These are phyloP conservation scores for Sequoia sempervirens DNA, from an alignment of 75 land plant genomes.

Conservation along the genomic window DNA sequence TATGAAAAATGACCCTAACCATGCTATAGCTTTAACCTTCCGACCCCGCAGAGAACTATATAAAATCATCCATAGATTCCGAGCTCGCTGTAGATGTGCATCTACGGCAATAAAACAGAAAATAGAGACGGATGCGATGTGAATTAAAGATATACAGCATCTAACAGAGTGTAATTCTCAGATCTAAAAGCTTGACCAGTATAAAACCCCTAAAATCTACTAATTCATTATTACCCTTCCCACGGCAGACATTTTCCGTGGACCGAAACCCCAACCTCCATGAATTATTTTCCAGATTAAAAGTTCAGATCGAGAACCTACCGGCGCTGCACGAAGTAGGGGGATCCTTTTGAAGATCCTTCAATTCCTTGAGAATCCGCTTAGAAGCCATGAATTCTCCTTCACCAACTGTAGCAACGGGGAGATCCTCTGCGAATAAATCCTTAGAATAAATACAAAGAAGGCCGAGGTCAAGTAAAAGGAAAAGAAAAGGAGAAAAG, in stretches of 20 bases:
- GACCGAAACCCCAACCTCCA: not conserved
- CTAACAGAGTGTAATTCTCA: not conserved
- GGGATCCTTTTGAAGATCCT: too few species aligned
- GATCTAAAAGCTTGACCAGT: not conserved
- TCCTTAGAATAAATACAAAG: too few species aligned
- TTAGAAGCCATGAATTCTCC: conserved; percentile 26
- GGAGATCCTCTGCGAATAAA: not conserved
- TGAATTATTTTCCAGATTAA: not conserved
- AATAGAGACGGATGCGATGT: not conserved
- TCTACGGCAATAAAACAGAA: not conserved
- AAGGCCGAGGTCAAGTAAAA: too few species aligned
- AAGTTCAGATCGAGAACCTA: conserved; percentile 7
- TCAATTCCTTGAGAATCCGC: conserved; percentile 36
- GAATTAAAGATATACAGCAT: not conserved
- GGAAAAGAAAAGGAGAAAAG: too few species aligned
- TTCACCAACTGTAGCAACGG: not conserved
- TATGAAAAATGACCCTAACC: not conserved
- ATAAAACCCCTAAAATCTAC: not conserved
- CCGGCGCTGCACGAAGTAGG: conserved; percentile 30
- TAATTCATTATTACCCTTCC: not conserved
- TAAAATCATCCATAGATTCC: not conserved
- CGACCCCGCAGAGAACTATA: not conserved
- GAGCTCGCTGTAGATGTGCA: not conserved
- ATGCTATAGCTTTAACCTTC: not conserved
- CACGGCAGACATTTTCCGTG: not conserved